phyloP scores from a whole-genome alignment of 208 protist species.

The Leishmania tropica region DNA sequence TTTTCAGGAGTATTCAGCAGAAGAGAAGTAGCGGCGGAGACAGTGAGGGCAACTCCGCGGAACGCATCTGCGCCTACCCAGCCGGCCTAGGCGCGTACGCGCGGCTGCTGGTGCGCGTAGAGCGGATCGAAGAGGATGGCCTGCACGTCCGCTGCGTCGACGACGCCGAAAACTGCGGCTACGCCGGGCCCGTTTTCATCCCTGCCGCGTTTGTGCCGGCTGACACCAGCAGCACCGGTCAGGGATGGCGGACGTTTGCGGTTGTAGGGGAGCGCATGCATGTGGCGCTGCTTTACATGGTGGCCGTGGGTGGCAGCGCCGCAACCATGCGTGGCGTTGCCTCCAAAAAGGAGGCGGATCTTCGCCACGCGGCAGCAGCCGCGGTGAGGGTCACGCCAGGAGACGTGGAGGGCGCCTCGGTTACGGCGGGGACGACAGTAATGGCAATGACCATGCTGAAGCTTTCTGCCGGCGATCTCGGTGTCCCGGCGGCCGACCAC shows the following conservation, averaged over 20 bases:
- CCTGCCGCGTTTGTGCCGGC: slow-evolving; percentile 61
- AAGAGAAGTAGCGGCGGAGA: slow-evolving; percentile 20
- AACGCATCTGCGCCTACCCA: slow-evolving; percentile 60
- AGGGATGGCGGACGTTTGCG: slow-evolving; percentile 61
- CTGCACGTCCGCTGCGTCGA: slow-evolving; percentile 50
- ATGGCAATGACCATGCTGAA: slow-evolving; percentile 37
- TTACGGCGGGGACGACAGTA: slow-evolving; percentile 24
- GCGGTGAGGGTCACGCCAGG: background rate
- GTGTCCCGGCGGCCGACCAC: slow-evolving; percentile 22
- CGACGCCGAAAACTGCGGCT: slow-evolving; percentile 27
- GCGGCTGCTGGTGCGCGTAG: slow-evolving; percentile 56
- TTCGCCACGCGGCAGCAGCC: slow-evolving; percentile 42
- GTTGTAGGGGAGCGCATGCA: slow-evolving; percentile 78
- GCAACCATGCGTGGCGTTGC: slow-evolving; percentile 66
- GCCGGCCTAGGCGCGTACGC: slow-evolving; percentile 48
- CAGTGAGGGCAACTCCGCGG: slow-evolving; percentile 17
- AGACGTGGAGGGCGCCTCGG: background rate
- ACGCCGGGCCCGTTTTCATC: slow-evolving; percentile 47
- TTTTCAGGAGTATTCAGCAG: slow-evolving; percentile 55
- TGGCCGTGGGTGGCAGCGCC: slow-evolving; percentile 62
- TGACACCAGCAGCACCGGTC: slow-evolving; percentile 8
- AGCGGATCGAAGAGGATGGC: slow-evolving; percentile 64
- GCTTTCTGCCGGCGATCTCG: slow-evolving; percentile 43
- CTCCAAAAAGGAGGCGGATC: slow-evolving; percentile 68
- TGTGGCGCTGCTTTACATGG: slow-evolving; percentile 69